Conservation (phyloP, 2,329 filamentous ascomycete species). For the Hymenoscyphus linearis region DNA sequence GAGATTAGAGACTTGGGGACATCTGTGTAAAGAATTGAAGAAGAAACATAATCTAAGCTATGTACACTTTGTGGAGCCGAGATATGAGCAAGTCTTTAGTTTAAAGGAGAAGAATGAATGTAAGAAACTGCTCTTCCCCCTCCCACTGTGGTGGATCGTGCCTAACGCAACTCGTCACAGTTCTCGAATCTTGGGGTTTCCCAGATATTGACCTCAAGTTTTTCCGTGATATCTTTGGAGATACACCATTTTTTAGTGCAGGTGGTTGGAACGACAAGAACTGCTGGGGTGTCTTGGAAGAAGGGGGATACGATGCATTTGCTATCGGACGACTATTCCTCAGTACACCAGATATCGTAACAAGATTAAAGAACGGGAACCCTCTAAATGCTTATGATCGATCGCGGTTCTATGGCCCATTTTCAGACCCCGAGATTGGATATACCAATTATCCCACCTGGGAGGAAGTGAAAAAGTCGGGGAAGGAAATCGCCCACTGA, state of each 20-base stretch:
- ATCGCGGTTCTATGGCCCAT: constrained; percentile 40
- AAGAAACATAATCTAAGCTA: constrained; percentile 49
- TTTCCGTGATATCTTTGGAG: constrained; percentile 47
- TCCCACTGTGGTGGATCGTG: neutral
- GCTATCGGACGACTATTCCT: constrained; percentile 44
- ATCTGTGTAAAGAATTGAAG: constrained; percentile 46
- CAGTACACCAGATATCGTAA: constrained; percentile 44
- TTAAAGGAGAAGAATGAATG: constrained; percentile 43
- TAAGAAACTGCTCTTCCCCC: constrained; percentile 10
- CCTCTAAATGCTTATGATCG: constrained; percentile 40
- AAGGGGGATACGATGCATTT: constrained; percentile 42
- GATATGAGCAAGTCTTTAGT: constrained; percentile 47
- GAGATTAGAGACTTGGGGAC: constrained; percentile 47
- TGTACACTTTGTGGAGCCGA: constrained; percentile 50
- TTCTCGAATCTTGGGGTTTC: constrained; percentile 44
- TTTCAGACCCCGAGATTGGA: constrained; percentile 32
- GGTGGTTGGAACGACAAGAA: constrained; percentile 50
- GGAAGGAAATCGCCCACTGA: constrained; percentile 2
- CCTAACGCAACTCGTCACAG: constrained; percentile 5
- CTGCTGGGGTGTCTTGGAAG: constrained; percentile 43
- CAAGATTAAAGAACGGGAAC: constrained; percentile 37
- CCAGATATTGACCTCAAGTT: constrained; percentile 39
- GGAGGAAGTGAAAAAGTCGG: constrained; percentile 16
- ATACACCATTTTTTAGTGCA: constrained; percentile 50
- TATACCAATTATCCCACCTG: constrained; percentile 35